Percentiles rank a stretch among this genome's conserved stretches.
Conservation (phyloP, 139 green algal genomes). For the Tetradesmus obliquus region DNA sequence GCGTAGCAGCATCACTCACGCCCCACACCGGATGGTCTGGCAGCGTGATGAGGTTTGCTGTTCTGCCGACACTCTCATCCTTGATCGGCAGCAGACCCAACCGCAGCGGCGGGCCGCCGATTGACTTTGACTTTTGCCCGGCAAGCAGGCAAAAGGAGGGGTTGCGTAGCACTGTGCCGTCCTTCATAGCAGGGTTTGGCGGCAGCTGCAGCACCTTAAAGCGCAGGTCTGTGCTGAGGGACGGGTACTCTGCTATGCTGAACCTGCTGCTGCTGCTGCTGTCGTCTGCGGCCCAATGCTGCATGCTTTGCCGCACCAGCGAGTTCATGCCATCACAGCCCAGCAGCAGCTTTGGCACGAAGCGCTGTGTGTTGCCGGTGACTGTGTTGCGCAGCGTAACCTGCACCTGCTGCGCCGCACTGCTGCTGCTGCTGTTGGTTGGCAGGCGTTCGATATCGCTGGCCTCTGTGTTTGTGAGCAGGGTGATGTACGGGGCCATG, state of each 20-base stretch:
- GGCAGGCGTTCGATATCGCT: not conserved
- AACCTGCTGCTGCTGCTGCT: slow-evolving; percentile 1
- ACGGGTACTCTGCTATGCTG: not conserved
- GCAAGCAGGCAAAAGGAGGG: slow-evolving; percentile 32
- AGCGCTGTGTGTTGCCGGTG: not conserved
- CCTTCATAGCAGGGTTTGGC: slow-evolving; percentile 15
- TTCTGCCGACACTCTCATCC: not conserved
- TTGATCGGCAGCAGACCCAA: slow-evolving; percentile 40
- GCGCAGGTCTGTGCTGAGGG: slow-evolving; percentile 17
- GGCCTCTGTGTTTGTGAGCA: slow-evolving; percentile 17
- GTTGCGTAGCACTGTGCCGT: slow-evolving; percentile 41
- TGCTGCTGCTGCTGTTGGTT: slow-evolving; percentile 24
- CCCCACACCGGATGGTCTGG: slow-evolving; percentile 44
- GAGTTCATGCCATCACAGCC: slow-evolving; percentile 46
- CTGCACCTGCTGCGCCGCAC: not conserved
- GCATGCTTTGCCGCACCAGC: not conserved
- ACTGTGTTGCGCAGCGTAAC: slow-evolving; percentile 1
- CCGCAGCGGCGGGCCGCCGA: slow-evolving; percentile 14
- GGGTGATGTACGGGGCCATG: not conserved
- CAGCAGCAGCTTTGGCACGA: slow-evolving; percentile 31
- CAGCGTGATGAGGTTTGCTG: slow-evolving; percentile 42
- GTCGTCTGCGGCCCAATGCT: slow-evolving; percentile 18
- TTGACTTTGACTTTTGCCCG: not conserved
- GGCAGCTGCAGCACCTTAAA: slow-evolving; percentile 51
- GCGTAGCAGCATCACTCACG: slow-evolving; percentile 2